Evolutionary conservation across 1,284 basidiomycete genomes (phyloP).

Genomic region (Leccinum pachyderme): DNA sequence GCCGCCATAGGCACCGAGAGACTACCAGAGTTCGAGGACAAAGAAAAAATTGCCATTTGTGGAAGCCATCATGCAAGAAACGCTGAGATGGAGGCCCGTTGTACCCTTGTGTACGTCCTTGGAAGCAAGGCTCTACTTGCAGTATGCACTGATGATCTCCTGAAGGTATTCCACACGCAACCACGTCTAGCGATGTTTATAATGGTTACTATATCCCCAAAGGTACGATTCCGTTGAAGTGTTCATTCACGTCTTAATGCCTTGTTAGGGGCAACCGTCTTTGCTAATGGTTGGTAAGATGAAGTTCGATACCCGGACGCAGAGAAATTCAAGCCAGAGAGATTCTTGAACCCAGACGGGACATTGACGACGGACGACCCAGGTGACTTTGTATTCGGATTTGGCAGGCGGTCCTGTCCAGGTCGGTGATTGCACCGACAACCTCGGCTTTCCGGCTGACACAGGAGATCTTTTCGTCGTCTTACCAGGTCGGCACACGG

Average conservation of each 20-base stretch:
- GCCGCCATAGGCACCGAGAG: slow-evolving; percentile 5
- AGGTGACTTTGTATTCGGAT: slow-evolving; percentile 14
- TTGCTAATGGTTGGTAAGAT: background rate
- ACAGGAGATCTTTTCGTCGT: background rate
- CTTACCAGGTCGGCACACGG: slow-evolving; percentile 11
- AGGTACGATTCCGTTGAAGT: background rate
- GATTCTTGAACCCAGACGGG: slow-evolving; percentile 20
- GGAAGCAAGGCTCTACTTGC: background rate
- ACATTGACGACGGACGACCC: slow-evolving; percentile 15
- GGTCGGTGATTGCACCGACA: slow-evolving; percentile 3
- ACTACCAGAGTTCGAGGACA: slow-evolving; percentile 41
- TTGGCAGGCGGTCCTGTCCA: slow-evolving; percentile 21
- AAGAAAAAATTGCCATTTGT: slow-evolving; percentile 36
- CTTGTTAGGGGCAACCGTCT: slow-evolving; percentile 9
- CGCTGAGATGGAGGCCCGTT: slow-evolving; percentile 22
- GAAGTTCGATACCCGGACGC: slow-evolving; percentile 13
- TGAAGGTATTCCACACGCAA: slow-evolving; percentile 12
- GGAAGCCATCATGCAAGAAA: slow-evolving; percentile 38
- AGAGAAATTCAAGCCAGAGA: slow-evolving; percentile 19
- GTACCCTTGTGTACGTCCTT: background rate
- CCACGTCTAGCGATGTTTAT: background rate
- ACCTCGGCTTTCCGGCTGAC: background rate
- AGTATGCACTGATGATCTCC: background rate
- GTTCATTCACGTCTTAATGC: background rate
- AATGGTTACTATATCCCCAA: background rate